Base-by-base conservation (phyloP, 176 grass and related monocot genomes). In the Coix lacrymajobi region DNA sequence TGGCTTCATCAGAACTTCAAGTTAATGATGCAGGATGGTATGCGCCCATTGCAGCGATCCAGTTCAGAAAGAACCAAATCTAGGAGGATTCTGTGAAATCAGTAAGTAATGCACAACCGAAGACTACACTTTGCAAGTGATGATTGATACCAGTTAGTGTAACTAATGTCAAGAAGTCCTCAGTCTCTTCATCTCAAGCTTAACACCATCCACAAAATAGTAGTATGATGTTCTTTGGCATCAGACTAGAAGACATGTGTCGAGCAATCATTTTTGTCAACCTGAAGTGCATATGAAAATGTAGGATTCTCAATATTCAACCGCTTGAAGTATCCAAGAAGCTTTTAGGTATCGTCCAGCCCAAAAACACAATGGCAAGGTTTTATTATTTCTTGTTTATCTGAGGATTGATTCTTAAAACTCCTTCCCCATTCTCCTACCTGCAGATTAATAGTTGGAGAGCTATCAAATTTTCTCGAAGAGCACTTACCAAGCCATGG, bases 191-290 rank as follows among this genome's bases (percentile, higher is more conserved):
- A 63, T 91, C 24, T 91, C 88, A 62, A 94, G 68, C 76, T 79
- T 94, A 39, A 91, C 83, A n/a, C 85, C 92, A 81, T 91, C 92
- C 24, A 89, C 92, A 69, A 94, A 91, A 89, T 74, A 91, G 69
- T 82, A 87, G 70, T 84, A 91, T 1, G 92, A 89, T 56, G 85
- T 79, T 81, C 86, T 80, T 85, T 91, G 56, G 83, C 80, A 77
- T 94, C 92, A 31, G 83, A 83, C 89, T 85, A 94, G 77, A 89
- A 87, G 36, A 89, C 89, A 78, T 94, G 85, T 30, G 85, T 87
- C 10, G 91, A 78, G 28, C 92, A 94, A 88, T 85, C 85, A 65
- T 91, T 84, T 73, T 91, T 94, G 49, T 94, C 89, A 26, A 87
- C 86, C 77, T 88, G 83, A 71, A 91, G 82, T 73, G 86, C 86